Conservation (phyloP, 257 asterid species). For the Striga asiatica region DNA sequence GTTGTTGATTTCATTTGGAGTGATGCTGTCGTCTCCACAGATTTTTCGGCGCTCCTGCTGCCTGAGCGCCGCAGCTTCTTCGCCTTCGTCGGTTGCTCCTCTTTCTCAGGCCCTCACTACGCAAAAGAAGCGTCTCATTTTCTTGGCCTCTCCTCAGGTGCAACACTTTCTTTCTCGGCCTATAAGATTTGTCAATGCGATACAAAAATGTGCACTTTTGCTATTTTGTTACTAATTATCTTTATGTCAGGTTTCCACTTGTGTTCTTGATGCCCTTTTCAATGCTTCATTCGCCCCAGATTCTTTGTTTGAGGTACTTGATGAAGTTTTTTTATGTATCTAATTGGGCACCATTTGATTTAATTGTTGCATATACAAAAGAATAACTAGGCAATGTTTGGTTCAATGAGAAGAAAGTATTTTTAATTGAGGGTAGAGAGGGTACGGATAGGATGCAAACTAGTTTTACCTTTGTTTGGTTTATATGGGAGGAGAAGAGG, state of each 20-base stretch:
- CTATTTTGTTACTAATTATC: not conserved
- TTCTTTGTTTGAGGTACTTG: conserved; percentile 50
- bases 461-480: no score
- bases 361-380: not conserved
- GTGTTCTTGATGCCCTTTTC: conserved; percentile 68
- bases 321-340: not conserved
- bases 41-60: conserved; percentile 67
- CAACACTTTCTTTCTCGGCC: conserved; percentile 1
- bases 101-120: conserved; percentile 11
- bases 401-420: not conserved
- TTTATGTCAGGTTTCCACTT: conserved; percentile 55
- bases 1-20: no score
- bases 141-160: conserved; percentile 75
- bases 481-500: no score
- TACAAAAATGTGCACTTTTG: not conserved
- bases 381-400: no score
- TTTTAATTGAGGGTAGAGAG: not conserved
- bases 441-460: no score
- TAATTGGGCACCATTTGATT: not conserved
- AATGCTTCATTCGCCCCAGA: conserved; percentile 60
- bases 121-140: conserved; percentile 53
- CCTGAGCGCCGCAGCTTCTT: conserved; percentile 28
- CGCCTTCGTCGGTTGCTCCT: conserved; percentile 13
- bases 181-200: not conserved
- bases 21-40: conserved; percentile 39